These are phyloP conservation scores for Corylus americana DNA, from an alignment of 306 rosid species.

Conservation along the genomic window DNA sequence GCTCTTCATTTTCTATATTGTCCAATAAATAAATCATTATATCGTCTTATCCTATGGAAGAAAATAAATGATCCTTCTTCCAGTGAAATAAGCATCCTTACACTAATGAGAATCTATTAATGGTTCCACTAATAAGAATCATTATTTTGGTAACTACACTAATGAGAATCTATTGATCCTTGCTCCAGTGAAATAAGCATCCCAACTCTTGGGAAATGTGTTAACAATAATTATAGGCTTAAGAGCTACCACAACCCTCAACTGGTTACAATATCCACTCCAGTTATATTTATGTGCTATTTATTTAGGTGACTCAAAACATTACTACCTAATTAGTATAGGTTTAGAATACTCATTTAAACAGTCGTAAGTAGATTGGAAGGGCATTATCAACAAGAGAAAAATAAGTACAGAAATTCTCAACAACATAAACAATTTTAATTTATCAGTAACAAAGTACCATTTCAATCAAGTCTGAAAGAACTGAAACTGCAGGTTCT, in stretches of 20 bases:
- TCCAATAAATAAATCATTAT: not conserved
- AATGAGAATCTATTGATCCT: not conserved
- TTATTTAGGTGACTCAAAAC: not conserved
- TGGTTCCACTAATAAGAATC: not conserved
- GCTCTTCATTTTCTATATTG: too few species aligned
- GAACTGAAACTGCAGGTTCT: conserved; percentile 80
- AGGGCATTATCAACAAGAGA: not conserved
- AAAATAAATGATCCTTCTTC: not conserved
- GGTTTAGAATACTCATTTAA: not conserved
- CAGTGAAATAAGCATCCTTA: not conserved
- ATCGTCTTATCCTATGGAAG: not conserved
- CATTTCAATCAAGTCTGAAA: conserved; percentile 72
- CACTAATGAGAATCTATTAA: not conserved
- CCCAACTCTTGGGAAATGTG: not conserved
- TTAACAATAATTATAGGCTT: too few species aligned
- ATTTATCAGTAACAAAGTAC: conserved; percentile 37
- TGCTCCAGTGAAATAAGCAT: not conserved
- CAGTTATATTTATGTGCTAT: not conserved
- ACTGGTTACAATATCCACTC: not conserved
- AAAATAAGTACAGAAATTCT: not conserved
- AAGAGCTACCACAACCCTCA: too few species aligned
- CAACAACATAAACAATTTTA: conserved; percentile 6
- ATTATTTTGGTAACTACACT: not conserved
- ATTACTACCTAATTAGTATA: not conserved
- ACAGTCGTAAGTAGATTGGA: not conserved